Evolutionary conservation across 148 eudicot species (phyloP), one percentile per base, ranked within the genome.

Genomic region (Dysphania ambrosioides): DNA sequence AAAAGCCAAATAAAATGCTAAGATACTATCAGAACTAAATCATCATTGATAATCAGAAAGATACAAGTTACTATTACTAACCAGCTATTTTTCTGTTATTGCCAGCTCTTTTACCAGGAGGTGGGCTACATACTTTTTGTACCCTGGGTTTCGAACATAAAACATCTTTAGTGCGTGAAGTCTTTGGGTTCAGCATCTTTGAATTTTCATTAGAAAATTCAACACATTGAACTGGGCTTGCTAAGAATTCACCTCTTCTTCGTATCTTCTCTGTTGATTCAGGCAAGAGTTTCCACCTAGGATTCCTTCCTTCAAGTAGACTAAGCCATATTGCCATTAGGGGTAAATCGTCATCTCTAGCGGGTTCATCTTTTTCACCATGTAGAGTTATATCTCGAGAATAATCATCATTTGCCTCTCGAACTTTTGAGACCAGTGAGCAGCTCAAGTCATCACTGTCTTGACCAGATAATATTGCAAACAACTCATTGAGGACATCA

Each of bases 401-500:
- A 78, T 41, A 71, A 51, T 66, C 72, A 19, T 70, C 72, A 49
- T 44, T 26, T 21, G 58, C 72, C 68, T 64, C 78, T 2, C 63
- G 42, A 51, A 81, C 75, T 67, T 75, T 72, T 41, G 84, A 63
- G 70, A 83, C 68, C 18, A 75, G 23, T 26, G 77, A 77, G 41
- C 67, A 73, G 36, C 60, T 61, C 51, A 26, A 32, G 11, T 66
- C 57, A 26, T 64, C 9, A 4, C 60, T 56, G 11, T 81, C 71
- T 61, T 68, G 72, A 64, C 77, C 67, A 71, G 82, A 80, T 21
- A 89, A 72, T 64, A 88, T 16, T 42, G 71, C 72, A 68, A 82
- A 78, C 44, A 93, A 75, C 78, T 91, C 97, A 74, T 79, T 61
- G 41, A 78, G 67, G 16, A 89, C 86, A 23, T 86, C 82, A 69